Percentiles rank a stretch among this genome's conserved stretches.
phyloP scores from a whole-genome alignment of 2,329 filamentous ascomycete species.

The Salinomyces thailandicus region DNA sequence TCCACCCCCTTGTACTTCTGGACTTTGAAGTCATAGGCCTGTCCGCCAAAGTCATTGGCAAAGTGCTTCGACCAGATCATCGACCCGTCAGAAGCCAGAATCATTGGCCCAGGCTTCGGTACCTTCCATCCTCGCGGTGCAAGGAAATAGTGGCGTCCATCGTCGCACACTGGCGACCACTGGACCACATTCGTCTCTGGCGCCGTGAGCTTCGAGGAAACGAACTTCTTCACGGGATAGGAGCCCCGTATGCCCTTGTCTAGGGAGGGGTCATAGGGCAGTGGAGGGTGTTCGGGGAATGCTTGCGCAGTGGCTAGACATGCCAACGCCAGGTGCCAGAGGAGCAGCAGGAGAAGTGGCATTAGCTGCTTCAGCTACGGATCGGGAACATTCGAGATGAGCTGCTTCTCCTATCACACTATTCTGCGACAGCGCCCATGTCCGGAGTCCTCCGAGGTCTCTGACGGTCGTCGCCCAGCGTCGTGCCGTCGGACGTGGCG shows the following conservation, averaged over 20 bases:
- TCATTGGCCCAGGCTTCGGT: constrained; percentile 17
- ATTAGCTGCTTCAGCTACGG: no score
- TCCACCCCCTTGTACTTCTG: constrained; percentile 24
- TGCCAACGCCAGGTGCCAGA: background rate
- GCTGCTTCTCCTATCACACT: no score
- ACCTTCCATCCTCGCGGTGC: constrained; percentile 13
- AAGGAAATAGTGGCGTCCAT: constrained; percentile 15
- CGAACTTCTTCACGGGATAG: constrained; percentile 10
- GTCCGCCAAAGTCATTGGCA: constrained; percentile 13
- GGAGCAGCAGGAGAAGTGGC: background rate
- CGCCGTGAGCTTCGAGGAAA: constrained; percentile 9
- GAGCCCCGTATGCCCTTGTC: constrained; percentile 2
- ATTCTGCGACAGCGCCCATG: no score
- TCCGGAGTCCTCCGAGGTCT: no score
- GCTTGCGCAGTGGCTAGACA: background rate
- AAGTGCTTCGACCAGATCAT: constrained; percentile 18
- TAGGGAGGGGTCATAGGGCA: constrained; percentile 2
- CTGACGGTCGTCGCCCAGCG: no score
- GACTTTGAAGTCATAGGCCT: constrained; percentile 22
- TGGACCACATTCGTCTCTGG: constrained; percentile 9
- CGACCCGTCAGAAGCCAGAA: constrained; percentile 16
- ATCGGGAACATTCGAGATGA: no score
- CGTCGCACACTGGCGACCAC: constrained; percentile 8
- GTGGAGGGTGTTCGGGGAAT: background rate
- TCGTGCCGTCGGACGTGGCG: no score